These are phyloP conservation scores for Aspergillus sergii DNA, from an alignment of 2,329 filamentous ascomycete species.

Conservation along the genomic window DNA sequence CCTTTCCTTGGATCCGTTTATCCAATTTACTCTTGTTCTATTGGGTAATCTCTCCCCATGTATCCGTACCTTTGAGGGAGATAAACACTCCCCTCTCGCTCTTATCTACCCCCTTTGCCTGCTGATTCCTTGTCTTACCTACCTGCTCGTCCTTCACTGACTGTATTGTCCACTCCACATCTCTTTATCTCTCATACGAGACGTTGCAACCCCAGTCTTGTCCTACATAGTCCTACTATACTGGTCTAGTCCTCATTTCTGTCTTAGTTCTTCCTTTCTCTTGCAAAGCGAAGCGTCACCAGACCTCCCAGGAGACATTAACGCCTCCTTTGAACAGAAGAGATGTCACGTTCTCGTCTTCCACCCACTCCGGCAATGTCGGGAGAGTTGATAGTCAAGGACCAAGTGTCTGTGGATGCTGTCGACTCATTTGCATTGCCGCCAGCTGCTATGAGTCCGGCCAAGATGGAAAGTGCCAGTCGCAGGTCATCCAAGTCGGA, in stretches of 20 bases:
- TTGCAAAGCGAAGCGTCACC: neutral
- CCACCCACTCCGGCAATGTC: conserved; percentile 44
- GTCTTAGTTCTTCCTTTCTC: neutral
- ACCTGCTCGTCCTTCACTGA: conserved; percentile 1
- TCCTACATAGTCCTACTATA: neutral
- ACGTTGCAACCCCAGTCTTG: neutral
- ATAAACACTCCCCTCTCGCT: neutral
- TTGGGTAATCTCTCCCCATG: neutral
- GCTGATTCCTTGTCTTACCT: conserved; percentile 1
- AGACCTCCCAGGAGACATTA: neutral
- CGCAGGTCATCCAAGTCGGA: conserved; percentile 34
- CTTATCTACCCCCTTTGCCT: conserved; percentile 4
- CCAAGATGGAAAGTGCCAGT: conserved; percentile 24
- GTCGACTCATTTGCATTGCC: conserved; percentile 40
- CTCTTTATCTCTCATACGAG: neutral
- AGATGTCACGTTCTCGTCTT: conserved; percentile 38
- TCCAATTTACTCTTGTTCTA: neutral
- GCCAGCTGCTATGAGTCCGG: conserved; percentile 38
- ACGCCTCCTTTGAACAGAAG: neutral
- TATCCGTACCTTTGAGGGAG: neutral
- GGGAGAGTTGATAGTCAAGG: conserved; percentile 41
- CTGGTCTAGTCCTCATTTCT: neutral
- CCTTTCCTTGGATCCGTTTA: conserved; percentile 5
- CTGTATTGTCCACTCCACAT: neutral
- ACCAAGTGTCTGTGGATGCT: conserved; percentile 32